Conservation (phyloP, 2,329 filamentous ascomycete species). For the Dactylellina leptospora region DNA sequence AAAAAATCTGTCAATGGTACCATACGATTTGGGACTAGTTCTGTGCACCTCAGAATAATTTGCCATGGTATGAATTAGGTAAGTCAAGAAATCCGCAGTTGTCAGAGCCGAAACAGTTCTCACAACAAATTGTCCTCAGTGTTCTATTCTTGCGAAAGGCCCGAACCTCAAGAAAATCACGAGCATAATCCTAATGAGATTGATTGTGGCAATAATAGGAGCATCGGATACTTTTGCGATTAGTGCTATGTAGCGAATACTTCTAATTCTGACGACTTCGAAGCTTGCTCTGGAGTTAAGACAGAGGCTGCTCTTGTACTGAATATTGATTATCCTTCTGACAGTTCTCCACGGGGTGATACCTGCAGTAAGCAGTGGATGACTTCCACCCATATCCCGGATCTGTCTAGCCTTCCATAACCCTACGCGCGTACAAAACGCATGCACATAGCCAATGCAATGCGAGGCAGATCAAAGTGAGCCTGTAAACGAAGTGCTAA, state of each 20-base stretch:
- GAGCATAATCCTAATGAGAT: background rate
- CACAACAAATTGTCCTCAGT: background rate
- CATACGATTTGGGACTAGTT: slow-evolving; percentile 10
- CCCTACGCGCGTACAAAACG: slow-evolving; percentile 36
- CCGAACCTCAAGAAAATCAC: too few relatives aligned
- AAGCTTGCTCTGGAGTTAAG: background rate
- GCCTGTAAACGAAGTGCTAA: slow-evolving; percentile 14
- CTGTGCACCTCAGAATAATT: background rate
- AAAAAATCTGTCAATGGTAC: slow-evolving; percentile 3
- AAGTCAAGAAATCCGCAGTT: slow-evolving; percentile 8
- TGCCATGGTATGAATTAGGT: slow-evolving; percentile 25
- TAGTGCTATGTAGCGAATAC: background rate
- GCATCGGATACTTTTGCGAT: background rate
- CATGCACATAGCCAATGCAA: slow-evolving; percentile 50
- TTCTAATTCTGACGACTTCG: background rate
- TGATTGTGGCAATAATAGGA: background rate
- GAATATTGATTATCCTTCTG: background rate
- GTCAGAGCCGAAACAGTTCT: slow-evolving; percentile 2
- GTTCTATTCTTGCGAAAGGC: slow-evolving; percentile 10
- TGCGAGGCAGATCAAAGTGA: slow-evolving; percentile 43
- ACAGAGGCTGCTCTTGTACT: background rate
- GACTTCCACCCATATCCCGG: slow-evolving; percentile 12
- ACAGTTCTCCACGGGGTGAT: slow-evolving; percentile 1
- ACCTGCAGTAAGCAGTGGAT: slow-evolving; percentile 26
- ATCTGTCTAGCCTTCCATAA: slow-evolving; percentile 30